Percentiles rank a stretch among this genome's conserved stretches.
Conservation (phyloP, 768 basidiomycete genomes). For the Hemileccinum impolitum region DNA sequence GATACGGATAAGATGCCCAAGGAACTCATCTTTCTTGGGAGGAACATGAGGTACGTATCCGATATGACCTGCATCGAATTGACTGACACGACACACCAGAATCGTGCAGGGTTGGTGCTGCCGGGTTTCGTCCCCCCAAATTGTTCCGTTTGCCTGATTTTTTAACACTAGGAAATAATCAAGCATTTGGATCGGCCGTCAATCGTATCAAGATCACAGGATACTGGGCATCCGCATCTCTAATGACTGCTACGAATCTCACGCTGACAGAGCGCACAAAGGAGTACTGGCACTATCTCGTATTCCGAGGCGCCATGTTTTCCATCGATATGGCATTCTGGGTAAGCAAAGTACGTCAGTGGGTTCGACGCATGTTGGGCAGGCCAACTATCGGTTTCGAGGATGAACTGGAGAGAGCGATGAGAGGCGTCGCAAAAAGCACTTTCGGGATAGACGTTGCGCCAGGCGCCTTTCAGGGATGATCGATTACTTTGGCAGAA, state of each 20-base stretch:
- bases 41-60: slow-evolving; percentile 62
- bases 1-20: slow-evolving; percentile 81
- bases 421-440: slow-evolving; percentile 72
- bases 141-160: background rate
- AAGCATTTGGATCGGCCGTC: slow-evolving; percentile 79
- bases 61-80: background rate
- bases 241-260: slow-evolving; percentile 44
- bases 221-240: slow-evolving; percentile 72
- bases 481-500: slow-evolving; percentile 17
- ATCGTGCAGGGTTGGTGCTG: slow-evolving; percentile 36
- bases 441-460: slow-evolving; percentile 77
- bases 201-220: slow-evolving; percentile 91
- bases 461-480: slow-evolving; percentile 51
- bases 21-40: slow-evolving; percentile 67
- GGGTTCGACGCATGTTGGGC: slow-evolving; percentile 41
- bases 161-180: slow-evolving; percentile 60
- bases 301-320: slow-evolving; percentile 65
- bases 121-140: background rate
- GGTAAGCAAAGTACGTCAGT: slow-evolving; percentile 50
- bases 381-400: slow-evolving; percentile 59
- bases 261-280: slow-evolving; percentile 39
- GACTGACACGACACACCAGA: slow-evolving; percentile 6
- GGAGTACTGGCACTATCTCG: slow-evolving; percentile 56
- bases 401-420: slow-evolving; percentile 73
- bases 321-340: slow-evolving; percentile 73